A percentile compares a stretch with the other conserved stretches of the same genome.
Conservation (phyloP, 352 stramenopile species). For the Phytophthora sp. region DNA sequence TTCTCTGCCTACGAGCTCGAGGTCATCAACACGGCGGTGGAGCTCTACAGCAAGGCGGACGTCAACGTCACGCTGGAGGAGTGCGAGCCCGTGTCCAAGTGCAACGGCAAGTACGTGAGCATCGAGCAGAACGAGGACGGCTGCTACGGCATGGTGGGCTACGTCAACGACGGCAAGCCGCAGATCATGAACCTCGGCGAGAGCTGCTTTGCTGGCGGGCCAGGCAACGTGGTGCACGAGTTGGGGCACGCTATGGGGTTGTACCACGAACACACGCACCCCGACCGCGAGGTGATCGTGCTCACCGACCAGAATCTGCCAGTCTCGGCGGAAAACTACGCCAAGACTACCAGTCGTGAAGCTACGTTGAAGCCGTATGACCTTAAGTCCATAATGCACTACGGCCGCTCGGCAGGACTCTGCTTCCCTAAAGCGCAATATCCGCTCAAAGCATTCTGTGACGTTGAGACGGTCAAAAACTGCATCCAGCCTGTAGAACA, state of each 20-base stretch:
- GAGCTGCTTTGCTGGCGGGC: conserved; percentile 64
- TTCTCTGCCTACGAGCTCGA: conserved; percentile 54
- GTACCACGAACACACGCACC: conserved; percentile 79
- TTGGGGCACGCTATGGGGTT: conserved; percentile 69
- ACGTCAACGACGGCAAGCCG: conserved; percentile 63
- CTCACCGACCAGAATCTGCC: conserved; percentile 67
- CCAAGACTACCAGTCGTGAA: conserved; percentile 49
- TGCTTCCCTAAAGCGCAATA: conserved; percentile 78
- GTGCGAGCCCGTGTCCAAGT: conserved; percentile 62
- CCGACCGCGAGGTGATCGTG: conserved; percentile 68
- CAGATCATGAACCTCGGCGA: conserved; percentile 76
- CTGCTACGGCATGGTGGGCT: conserved; percentile 80
- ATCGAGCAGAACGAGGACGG: conserved; percentile 74
- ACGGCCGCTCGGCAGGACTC: conserved; percentile 59
- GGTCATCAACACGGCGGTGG: conserved; percentile 63
- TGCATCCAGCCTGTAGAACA: conserved; percentile 69
- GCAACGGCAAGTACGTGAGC: conserved; percentile 72
- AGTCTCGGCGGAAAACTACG: conserved; percentile 72
- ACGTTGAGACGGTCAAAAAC: conserved; percentile 66
- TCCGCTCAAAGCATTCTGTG: conserved; percentile 67
- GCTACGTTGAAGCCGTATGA: conserved; percentile 73
- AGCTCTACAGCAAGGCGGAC: conserved; percentile 60
- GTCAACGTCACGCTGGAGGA: conserved; percentile 71
- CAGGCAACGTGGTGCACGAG: conserved; percentile 66
- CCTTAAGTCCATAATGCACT: conserved; percentile 82